phyloP scores from a whole-genome alignment of 495 filamentous ascomycete genomes.

The Clohesyomyces aquaticus region DNA sequence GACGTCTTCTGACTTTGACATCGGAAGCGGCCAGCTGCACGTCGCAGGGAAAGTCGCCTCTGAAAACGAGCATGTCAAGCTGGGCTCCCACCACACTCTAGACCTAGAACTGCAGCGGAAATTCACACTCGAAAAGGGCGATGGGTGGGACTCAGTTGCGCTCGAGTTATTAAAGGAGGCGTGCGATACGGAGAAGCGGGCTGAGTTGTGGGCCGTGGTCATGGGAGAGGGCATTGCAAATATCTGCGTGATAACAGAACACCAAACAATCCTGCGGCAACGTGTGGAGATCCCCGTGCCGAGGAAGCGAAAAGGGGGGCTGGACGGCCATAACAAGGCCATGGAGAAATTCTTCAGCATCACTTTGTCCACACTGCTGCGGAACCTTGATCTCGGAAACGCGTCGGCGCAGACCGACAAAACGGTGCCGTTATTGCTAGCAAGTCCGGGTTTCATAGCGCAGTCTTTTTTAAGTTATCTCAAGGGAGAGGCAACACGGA shows the following conservation, averaged over 20 bases:
- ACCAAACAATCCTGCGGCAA: conserved; percentile 85
- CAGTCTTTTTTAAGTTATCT: conserved; percentile 80
- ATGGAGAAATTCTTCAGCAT: conserved; percentile 81
- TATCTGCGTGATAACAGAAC: conserved; percentile 90
- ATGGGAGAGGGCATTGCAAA: conserved; percentile 95
- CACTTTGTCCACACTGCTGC: conserved; percentile 72
- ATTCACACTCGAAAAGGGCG: conserved; percentile 78
- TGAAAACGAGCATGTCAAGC: conserved; percentile 80
- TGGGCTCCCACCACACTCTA: conserved; percentile 87
- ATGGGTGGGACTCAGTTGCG: conserved; percentile 86
- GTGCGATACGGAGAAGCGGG: conserved; percentile 67
- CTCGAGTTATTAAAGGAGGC: conserved; percentile 77
- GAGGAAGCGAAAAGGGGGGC: conserved; percentile 59
- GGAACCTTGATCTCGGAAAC: conserved; percentile 74
- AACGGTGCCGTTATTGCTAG: conserved; percentile 71
- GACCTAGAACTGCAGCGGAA: conserved; percentile 86
- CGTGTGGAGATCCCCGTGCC: conserved; percentile 83
- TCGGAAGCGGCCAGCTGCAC: conserved; percentile 79
- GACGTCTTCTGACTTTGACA: conserved; percentile 85
- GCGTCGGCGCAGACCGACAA: conserved; percentile 52
- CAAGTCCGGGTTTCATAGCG: conserved; percentile 87
- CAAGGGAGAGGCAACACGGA: conserved; percentile 67
- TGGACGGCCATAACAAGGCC: conserved; percentile 53
- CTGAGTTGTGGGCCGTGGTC: conserved; percentile 82
- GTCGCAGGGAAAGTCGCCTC: conserved; percentile 79